Evolutionary conservation across 2,329 filamentous ascomycete genomes (phyloP).

Genomic region (Fusarium tupiense): DNA sequence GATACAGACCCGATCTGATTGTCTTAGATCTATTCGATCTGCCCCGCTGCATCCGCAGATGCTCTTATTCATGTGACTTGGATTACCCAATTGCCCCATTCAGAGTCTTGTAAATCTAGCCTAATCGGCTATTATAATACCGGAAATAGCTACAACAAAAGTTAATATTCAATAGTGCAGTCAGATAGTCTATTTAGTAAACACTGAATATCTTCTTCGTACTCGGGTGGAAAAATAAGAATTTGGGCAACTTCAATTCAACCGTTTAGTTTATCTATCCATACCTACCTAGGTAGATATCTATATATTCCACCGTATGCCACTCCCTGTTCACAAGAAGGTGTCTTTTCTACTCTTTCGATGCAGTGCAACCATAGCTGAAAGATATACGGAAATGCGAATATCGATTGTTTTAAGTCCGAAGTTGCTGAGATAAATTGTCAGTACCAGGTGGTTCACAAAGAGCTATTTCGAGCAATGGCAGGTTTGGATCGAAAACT

Average conservation of each 20-base stretch:
- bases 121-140: background rate
- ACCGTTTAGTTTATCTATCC: too few species aligned
- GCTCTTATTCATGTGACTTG: constrained; percentile 29
- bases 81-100: background rate
- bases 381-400: background rate
- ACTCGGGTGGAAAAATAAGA: too few species aligned
- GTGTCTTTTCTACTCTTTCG: background rate
- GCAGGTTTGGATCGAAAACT: background rate
- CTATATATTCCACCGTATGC: background rate
- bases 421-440: background rate
- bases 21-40: constrained; percentile 6
- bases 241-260: background rate
- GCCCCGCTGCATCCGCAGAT: constrained; percentile 28
- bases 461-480: background rate
- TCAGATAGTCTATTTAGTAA: background rate
- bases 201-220: background rate
- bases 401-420: background rate
- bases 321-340: background rate
- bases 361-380: background rate
- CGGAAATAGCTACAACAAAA: background rate
- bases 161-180: background rate
- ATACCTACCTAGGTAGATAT: background rate
- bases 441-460: too few species aligned
- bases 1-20: background rate
- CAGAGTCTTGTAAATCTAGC: background rate